Base-by-base conservation (phyloP, 2,329 filamentous ascomycete species). In the Stemphylium beticola region DNA sequence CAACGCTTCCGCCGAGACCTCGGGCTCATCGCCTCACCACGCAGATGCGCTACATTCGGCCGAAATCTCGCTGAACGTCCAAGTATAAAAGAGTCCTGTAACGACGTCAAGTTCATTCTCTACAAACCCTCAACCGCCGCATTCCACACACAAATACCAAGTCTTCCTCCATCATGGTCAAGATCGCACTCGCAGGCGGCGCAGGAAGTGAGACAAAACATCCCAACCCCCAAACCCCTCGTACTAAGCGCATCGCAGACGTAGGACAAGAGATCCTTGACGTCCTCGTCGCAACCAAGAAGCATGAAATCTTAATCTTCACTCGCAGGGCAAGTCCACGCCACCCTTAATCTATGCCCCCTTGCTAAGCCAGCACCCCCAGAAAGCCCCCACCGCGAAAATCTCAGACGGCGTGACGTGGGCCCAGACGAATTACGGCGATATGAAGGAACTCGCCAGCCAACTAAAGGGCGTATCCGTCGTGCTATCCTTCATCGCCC, bases 241-340 rank as follows among this genome's bases (percentile, higher is more conserved):
- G 15, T 6, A 18, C 24, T 38, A 32, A 17, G 18, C 39, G 29
- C 17, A 3, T 26, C 1, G 2, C 22, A 84, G 82, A 81, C 42
- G 77, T 86, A 42, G 79, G 78, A 0, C 71, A 66, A 34, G 83
- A 84, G 63, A 70, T 85, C 17, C 64, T 84, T 18, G 81, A 85
- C 49, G 78, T 70, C 7, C 75, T 86, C 0, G 51, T 81, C 2
- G 76, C 76, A 4, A 69, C 72, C 2, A 72, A 75, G 14, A 83
- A 79, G 53, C 83, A 86, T 50, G 74, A 84, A 0, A 81, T 86
- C 39, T 57, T 75, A 0, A 64, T 85, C 4, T 60, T 86, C 0
- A 79, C 74, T 2, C 71, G 82, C 20, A 55, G 44, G 22, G 60
- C 58, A 33, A 22, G 48, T 4, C 33, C 8, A 22, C 15, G 34